Evolutionary conservation across 2,329 filamentous ascomycete species (phyloP).

Genomic region (Myotisia sp.): DNA sequence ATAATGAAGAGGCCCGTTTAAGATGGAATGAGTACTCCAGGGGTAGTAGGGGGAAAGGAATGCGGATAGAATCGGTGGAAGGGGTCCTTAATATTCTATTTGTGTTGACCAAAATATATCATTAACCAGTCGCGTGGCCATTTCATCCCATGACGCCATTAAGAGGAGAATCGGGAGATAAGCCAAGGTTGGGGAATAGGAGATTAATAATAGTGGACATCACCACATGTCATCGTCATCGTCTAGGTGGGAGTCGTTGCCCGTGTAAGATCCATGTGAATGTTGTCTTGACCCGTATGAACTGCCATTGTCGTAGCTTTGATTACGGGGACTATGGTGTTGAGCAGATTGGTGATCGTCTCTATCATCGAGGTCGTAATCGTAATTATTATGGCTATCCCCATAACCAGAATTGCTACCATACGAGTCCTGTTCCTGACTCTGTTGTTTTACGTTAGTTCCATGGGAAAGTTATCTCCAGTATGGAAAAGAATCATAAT

Average conservation of each 20-base stretch:
- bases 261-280: constrained; percentile 22
- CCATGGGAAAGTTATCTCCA: constrained; percentile 2
- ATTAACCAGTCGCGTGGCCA: too few species aligned
- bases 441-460: constrained; percentile 10
- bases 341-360: constrained; percentile 23
- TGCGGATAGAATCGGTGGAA: too few species aligned
- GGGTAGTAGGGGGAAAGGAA: too few species aligned
- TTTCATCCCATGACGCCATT: too few species aligned
- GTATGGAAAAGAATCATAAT: not conserved
- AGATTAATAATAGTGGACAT: too few species aligned
- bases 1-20: too few species aligned
- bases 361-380: constrained; percentile 33
- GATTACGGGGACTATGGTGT: constrained; percentile 21
- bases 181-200: too few species aligned
- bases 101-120: too few species aligned
- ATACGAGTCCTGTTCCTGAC: constrained; percentile 23
- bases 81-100: too few species aligned
- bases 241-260: constrained; percentile 29
- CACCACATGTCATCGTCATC: constrained; percentile 39
- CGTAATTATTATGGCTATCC: constrained; percentile 42
- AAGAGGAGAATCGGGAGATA: too few species aligned
- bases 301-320: constrained; percentile 27
- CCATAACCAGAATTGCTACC: too few species aligned
- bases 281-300: constrained; percentile 24
- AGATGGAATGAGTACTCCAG: too few species aligned